Conservation (phyloP, 768 basidiomycete species). For the Tylopilus balloui region DNA sequence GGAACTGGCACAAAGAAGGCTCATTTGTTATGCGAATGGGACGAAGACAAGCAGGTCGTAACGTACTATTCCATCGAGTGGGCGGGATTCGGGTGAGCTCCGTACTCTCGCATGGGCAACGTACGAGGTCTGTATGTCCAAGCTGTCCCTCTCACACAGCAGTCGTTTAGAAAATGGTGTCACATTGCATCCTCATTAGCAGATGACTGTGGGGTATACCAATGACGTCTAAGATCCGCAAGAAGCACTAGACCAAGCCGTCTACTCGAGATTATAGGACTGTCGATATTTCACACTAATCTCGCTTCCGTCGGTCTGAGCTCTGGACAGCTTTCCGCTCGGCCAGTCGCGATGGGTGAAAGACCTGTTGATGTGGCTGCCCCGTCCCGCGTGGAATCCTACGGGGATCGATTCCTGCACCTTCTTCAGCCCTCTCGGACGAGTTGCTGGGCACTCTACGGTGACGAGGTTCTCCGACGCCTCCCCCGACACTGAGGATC, state of each 20-base stretch:
- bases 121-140: not conserved
- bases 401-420: slow-evolving; percentile 35
- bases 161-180: not conserved
- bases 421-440: slow-evolving; percentile 61
- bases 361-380: slow-evolving; percentile 10
- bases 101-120: not conserved
- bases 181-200: slow-evolving; percentile 10
- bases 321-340: slow-evolving; percentile 24
- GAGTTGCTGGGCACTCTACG: slow-evolving; percentile 42
- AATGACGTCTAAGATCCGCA: slow-evolving; percentile 6
- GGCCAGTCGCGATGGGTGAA: slow-evolving; percentile 4
- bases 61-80: slow-evolving; percentile 83
- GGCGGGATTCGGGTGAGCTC: slow-evolving; percentile 73
- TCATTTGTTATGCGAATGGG: slow-evolving; percentile 87
- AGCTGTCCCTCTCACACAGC: not conserved
- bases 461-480: slow-evolving; percentile 16
- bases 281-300: slow-evolving; percentile 31
- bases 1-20: slow-evolving; percentile 98
- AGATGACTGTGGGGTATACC: slow-evolving; percentile 15
- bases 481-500: slow-evolving; percentile 53
- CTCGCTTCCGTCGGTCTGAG: slow-evolving; percentile 43
- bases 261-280: slow-evolving; percentile 10
- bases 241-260: slow-evolving; percentile 11
- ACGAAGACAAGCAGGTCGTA: slow-evolving; percentile 60
- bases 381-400: slow-evolving; percentile 8